phyloP scores from a whole-genome alignment of 495 filamentous ascomycete species.

The Daldinia bambusicola region DNA sequence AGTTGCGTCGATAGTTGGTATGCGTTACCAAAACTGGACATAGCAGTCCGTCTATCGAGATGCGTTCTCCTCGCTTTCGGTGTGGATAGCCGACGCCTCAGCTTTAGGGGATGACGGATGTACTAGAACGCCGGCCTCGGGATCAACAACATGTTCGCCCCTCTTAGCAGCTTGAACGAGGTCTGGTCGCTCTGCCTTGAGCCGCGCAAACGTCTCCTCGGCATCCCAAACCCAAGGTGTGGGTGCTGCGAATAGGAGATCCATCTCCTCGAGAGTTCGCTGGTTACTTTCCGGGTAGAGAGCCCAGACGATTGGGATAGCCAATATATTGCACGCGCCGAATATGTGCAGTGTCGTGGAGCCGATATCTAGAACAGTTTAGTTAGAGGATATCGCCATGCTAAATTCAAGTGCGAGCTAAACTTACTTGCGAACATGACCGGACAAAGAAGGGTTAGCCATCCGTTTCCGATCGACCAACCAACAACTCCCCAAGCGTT shows the following conservation, averaged over 20 bases:
- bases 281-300: constrained; percentile 75
- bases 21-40: not conserved
- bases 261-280: constrained; percentile 75
- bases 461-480: constrained; percentile 78
- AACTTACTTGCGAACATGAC: constrained; percentile 64
- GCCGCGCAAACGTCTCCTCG: constrained; percentile 69
- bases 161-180: constrained; percentile 32
- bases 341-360: constrained; percentile 77
- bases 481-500: constrained; percentile 81
- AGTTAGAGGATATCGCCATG: constrained; percentile 21
- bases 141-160: constrained; percentile 61
- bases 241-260: constrained; percentile 70
- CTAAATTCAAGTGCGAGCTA: not conserved
- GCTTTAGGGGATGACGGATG: constrained; percentile 22
- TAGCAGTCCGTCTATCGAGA: constrained; percentile 14
- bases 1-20: not conserved
- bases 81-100: constrained; percentile 15
- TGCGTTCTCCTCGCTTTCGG: constrained; percentile 33
- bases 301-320: constrained; percentile 74
- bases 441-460: constrained; percentile 70
- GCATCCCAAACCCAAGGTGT: constrained; percentile 73
- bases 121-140: constrained; percentile 55
- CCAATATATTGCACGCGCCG: constrained; percentile 68
- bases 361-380: constrained; percentile 54
- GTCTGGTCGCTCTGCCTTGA: constrained; percentile 63